Evolutionary conservation across 2,329 filamentous ascomycete species (phyloP).

Genomic region (Incumbomyces delicatus): DNA sequence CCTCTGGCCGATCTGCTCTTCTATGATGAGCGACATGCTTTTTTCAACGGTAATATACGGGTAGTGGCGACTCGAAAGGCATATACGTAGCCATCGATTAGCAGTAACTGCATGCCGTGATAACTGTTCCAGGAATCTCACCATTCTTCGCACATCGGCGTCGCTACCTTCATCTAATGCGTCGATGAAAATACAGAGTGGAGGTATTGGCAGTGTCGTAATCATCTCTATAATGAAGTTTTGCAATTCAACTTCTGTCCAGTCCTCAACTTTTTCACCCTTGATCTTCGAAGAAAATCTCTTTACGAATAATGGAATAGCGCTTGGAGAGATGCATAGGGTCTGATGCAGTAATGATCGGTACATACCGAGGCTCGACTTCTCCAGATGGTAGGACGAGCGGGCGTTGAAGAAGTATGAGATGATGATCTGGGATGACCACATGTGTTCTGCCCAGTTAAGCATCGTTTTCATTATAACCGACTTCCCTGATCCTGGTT

Average conservation of each 20-base stretch:
- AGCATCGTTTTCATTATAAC: conserved; percentile 27
- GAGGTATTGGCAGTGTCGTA: neutral
- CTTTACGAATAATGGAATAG: neutral
- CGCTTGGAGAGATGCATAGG: conserved; percentile 16
- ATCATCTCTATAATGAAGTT: conserved; percentile 15
- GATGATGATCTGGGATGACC: conserved; percentile 20
- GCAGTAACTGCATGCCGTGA: conserved; percentile 12
- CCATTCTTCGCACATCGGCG: conserved; percentile 29
- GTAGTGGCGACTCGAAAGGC: conserved; percentile 37
- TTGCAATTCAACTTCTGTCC: conserved; percentile 9
- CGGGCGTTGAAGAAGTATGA: conserved; percentile 44
- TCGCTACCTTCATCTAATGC: conserved; percentile 40
- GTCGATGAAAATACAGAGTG: conserved; percentile 33
- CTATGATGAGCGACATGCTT: conserved; percentile 25
- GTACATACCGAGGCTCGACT: conserved; percentile 40
- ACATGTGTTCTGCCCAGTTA: neutral
- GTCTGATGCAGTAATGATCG: conserved; percentile 26
- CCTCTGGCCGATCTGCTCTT: conserved; percentile 27
- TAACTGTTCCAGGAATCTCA: conserved; percentile 29
- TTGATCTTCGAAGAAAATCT: conserved; percentile 22
- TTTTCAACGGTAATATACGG: conserved; percentile 29
- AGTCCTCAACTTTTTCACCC: conserved; percentile 2
- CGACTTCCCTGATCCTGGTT: conserved; percentile 30
- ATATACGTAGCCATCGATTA: conserved; percentile 22
- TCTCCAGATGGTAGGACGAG: conserved; percentile 34